Base-by-base conservation (phyloP, 1,284 basidiomycete species). In the Porphyrellus sp. region DNA sequence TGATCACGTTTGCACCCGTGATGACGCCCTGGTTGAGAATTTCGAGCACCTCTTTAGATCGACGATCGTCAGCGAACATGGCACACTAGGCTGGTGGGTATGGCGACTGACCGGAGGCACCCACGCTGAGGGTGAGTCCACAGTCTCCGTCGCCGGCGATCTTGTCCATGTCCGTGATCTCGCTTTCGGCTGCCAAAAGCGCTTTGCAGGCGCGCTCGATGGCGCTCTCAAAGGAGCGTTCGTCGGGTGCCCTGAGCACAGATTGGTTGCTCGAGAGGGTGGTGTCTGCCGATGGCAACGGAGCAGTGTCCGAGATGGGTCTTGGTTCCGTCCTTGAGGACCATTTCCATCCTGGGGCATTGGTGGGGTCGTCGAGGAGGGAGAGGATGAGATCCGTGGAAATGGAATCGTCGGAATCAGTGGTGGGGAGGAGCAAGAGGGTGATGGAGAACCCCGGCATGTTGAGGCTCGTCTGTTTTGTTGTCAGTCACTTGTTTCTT, bases 381-480 rank as follows among this genome's bases (percentile, higher is more conserved):
- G 82, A 79, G 27, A 97, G 78, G 53, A 96, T 72, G 15, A 80
- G 61, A n/a, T 76, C 70, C 5, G 72, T 55, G 5, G 77, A 70
- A 44, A 78, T 71, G 3, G 64, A 60, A 39, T 63, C 53, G 64
- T 59, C 40, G 77, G 75, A 33, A 65, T 68, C 35, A 9, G 70
- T 59, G 9, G 71, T 67, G 0, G 93, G 91, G 8, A 97, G 82
- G 25, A 93, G 82, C 13, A 97, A 78, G 12, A 94, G 77, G 0
- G 94, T 92, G 56, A 98, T 74, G 6, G 91, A 94, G 72, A 97
- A 95, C 3, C 95, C 94, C 28, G 93, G 91, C 89, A 97, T 93
- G 72, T 93, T 93, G 57, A 98, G 78, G 50, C 91, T 94, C 21
- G 92, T 91, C 89, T 91, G 28, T 18, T 46, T 12, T 41, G 2